Conservation (phyloP, 1,139 yeast species). For the Suhomyces atakaporum region DNA sequence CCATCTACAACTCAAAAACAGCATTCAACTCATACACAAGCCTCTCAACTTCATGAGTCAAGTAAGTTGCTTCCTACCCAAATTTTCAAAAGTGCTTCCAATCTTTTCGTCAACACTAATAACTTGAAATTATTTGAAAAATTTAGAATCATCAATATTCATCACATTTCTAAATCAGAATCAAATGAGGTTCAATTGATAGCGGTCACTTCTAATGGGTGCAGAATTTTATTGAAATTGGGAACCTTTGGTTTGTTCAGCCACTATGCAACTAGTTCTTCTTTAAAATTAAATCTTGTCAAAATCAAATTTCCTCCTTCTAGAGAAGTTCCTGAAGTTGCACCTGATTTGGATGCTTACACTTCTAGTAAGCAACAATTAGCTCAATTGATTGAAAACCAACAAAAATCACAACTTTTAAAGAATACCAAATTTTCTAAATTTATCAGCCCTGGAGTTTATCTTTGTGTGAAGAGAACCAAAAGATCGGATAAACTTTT, state of each 20-base stretch:
- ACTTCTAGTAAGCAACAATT: slow-evolving; percentile 44
- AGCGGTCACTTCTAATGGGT: slow-evolving; percentile 86
- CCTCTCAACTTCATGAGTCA: slow-evolving; percentile 36
- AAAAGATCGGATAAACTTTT: slow-evolving; percentile 57
- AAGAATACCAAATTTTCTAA: slow-evolving; percentile 50
- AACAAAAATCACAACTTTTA: slow-evolving; percentile 49
- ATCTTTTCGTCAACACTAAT: slow-evolving; percentile 49
- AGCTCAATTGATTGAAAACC: slow-evolving; percentile 44
- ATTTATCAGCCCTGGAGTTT: slow-evolving; percentile 82
- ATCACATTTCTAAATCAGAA: slow-evolving; percentile 62
- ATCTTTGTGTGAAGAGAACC: slow-evolving; percentile 52
- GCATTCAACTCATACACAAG: slow-evolving; percentile 21
- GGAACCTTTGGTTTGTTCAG: slow-evolving; percentile 39
- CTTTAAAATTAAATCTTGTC: slow-evolving; percentile 39
- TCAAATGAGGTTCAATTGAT: slow-evolving; percentile 73
- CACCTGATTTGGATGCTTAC: slow-evolving; percentile 49
- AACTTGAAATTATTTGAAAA: slow-evolving; percentile 46
- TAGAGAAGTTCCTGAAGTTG: slow-evolving; percentile 57
- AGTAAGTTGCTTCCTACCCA: slow-evolving; percentile 48
- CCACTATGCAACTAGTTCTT: slow-evolving; percentile 18
- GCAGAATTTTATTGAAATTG: slow-evolving; percentile 67
- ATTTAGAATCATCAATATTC: slow-evolving; percentile 62
- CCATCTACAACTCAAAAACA: slow-evolving; percentile 17
- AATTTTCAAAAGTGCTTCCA: slow-evolving; percentile 59
- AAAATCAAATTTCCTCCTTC: slow-evolving; percentile 78